These are phyloP conservation scores for Apiospora arundinis DNA, from an alignment of 2,329 filamentous ascomycete species.

Conservation along the genomic window DNA sequence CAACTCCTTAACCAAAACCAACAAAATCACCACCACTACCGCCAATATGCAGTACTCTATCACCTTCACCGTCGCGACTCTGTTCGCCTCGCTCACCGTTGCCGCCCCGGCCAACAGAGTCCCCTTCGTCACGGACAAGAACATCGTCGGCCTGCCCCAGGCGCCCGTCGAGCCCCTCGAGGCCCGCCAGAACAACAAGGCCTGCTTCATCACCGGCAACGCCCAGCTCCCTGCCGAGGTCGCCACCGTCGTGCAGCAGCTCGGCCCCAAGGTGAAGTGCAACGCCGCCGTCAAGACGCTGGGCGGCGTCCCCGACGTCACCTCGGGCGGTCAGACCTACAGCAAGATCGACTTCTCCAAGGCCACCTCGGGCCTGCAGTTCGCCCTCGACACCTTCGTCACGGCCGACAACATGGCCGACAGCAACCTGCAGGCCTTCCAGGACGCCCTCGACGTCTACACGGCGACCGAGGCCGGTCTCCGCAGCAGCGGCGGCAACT, in stretches of 20 bases:
- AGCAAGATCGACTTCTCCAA: conserved; percentile 62
- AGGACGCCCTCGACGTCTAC: conserved; percentile 61
- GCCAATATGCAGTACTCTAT: conserved; percentile 22
- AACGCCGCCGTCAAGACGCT: conserved; percentile 53
- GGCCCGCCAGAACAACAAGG: conserved; percentile 17
- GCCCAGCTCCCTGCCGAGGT: conserved; percentile 58
- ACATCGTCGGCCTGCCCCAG: conserved; percentile 12
- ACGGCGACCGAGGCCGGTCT: conserved; percentile 65
- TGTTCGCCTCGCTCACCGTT: conserved; percentile 22
- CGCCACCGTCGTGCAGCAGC: conserved; percentile 49
- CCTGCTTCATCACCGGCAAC: conserved; percentile 61
- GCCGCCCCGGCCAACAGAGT: conserved; percentile 21
- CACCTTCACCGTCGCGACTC: conserved; percentile 18
- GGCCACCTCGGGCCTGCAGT: conserved; percentile 52
- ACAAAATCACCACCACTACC: not conserved
- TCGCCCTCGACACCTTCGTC: conserved; percentile 60
- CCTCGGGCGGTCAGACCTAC: conserved; percentile 56
- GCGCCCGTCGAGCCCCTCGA: conserved; percentile 19
- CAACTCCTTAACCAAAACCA: not conserved
- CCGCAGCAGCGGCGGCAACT: conserved; percentile 56
- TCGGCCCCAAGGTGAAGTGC: conserved; percentile 55
- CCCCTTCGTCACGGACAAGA: conserved; percentile 24
- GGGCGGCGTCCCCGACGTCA: conserved; percentile 61
- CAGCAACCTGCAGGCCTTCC: conserved; percentile 57
- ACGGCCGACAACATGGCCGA: conserved; percentile 55